Evolutionary conservation across 1,284 basidiomycete genomes (phyloP).

Genomic region (Rhodotorula sp.): DNA sequence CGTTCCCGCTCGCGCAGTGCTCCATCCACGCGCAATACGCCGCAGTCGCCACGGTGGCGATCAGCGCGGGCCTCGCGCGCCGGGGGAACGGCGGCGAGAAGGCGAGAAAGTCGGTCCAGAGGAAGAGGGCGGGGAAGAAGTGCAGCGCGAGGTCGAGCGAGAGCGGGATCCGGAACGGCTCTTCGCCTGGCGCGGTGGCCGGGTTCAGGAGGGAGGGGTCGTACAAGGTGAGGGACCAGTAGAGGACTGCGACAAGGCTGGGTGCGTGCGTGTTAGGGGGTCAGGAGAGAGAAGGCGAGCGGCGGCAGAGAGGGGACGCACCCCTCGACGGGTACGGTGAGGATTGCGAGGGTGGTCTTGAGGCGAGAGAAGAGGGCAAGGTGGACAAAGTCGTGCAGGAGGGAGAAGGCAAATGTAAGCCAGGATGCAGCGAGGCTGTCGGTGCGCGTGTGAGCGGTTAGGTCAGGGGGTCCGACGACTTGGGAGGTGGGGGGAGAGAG

Average conservation of each 20-base stretch:
- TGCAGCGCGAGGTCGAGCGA: conserved; percentile 38
- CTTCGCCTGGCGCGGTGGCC: conserved; percentile 26
- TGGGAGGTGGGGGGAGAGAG: conserved; percentile 46
- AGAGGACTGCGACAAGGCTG: conserved; percentile 37
- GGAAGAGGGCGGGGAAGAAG: conserved; percentile 21
- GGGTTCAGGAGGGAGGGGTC: conserved; percentile 40
- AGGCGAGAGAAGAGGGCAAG: conserved; percentile 26
- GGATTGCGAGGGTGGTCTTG: conserved; percentile 32
- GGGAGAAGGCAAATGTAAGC: conserved; percentile 30
- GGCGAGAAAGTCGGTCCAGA: conserved; percentile 43
- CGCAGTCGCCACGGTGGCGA: conserved; percentile 25
- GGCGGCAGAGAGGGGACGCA: too few relatives aligned
- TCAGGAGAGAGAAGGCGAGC: too few relatives aligned
- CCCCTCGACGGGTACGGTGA: conserved; percentile 40
- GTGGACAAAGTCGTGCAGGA: conserved; percentile 38
- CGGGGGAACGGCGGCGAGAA: conserved; percentile 39
- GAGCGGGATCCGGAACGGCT: conserved; percentile 29
- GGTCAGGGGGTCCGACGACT: too few relatives aligned
- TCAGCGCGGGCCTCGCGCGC: conserved; percentile 23
- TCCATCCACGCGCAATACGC: conserved; percentile 41
- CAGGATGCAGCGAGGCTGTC: conserved; percentile 30
- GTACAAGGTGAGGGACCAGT: conserved; percentile 36
- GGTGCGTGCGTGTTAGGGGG: too few relatives aligned
- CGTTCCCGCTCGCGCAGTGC: conserved; percentile 29
- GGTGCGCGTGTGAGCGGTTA: not conserved